These are phyloP conservation scores for Tanacetum coccineum DNA, from an alignment of 129 eudicot genomes.

Conservation along the genomic window DNA sequence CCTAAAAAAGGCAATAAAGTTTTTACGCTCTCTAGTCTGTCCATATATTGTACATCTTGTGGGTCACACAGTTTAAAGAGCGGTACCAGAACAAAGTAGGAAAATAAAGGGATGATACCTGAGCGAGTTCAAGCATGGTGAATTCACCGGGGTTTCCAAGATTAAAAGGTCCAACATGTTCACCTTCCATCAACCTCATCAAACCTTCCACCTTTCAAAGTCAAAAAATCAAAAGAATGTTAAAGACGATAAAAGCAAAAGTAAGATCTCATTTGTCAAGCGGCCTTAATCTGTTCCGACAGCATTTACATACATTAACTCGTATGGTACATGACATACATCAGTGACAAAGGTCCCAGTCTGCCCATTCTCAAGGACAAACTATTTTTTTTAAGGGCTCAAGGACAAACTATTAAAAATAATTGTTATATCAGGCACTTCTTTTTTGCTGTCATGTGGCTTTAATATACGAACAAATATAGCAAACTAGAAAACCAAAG, in stretches of 20 bases:
- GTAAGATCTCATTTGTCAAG: neutral
- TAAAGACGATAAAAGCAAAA: neutral
- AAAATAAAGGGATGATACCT: conserved; percentile 39
- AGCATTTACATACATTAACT: neutral
- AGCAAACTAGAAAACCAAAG: neutral
- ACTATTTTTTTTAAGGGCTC: too few species aligned
- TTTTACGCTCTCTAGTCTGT: too few species aligned
- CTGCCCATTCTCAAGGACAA: neutral
- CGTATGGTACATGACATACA: neutral
- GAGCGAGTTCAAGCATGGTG: conserved; percentile 97
- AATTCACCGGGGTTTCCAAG: conserved; percentile 99
- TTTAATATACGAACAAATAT: neutral
- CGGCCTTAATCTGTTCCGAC: neutral
- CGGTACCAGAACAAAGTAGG: too few species aligned
- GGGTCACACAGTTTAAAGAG: too few species aligned
- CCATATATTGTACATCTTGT: too few species aligned
- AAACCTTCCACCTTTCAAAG: conserved; percentile 80
- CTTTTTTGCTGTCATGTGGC: neutral
- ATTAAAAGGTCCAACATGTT: conserved; percentile 91
- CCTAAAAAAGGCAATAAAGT: neutral
- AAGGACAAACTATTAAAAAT: too few species aligned
- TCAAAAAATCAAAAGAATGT: conserved; percentile 7
- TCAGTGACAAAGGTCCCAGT: neutral
- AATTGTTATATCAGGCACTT: too few species aligned
- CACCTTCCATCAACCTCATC: conserved; percentile 96